Evolutionary conservation across 2,329 filamentous ascomycete species (phyloP).

Genomic region (Cladophialophora carrionii): DNA sequence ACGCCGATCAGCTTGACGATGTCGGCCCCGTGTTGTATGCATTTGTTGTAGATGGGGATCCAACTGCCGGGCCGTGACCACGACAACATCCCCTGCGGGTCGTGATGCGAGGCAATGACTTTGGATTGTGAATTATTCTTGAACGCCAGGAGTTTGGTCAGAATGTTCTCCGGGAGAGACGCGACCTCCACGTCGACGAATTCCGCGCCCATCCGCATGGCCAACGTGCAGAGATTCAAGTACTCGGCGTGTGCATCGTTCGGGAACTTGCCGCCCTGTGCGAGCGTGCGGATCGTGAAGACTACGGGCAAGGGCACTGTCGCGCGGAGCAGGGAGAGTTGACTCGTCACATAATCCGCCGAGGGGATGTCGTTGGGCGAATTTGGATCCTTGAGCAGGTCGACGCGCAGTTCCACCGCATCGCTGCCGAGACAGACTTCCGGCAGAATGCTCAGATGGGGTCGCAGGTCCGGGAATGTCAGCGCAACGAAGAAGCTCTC

Average conservation of each 20-base stretch:
- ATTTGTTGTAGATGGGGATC: constrained; percentile 86
- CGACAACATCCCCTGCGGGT: constrained; percentile 74
- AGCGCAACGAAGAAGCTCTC: constrained; percentile 92
- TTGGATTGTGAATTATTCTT: constrained; percentile 72
- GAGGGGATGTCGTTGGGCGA: constrained; percentile 61
- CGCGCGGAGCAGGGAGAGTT: constrained; percentile 77
- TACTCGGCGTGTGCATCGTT: constrained; percentile 73
- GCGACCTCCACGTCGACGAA: constrained; percentile 88
- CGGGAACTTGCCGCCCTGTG: constrained; percentile 86
- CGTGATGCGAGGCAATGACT: constrained; percentile 95
- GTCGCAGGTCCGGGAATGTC: constrained; percentile 74
- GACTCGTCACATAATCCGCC: constrained; percentile 76
- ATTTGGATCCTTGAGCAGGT: constrained; percentile 76
- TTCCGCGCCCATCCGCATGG: constrained; percentile 81
- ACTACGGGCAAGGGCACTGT: constrained; percentile 77
- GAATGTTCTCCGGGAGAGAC: constrained; percentile 74
- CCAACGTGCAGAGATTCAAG: constrained; percentile 73
- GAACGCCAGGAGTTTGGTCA: constrained; percentile 63
- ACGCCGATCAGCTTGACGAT: constrained; percentile 91
- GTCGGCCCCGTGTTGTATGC: constrained; percentile 79
- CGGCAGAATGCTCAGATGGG: constrained; percentile 67
- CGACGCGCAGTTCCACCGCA: constrained; percentile 91
- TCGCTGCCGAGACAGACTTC: constrained; percentile 81
- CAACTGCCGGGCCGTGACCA: constrained; percentile 87
- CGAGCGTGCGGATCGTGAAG: constrained; percentile 83